phyloP scores from a whole-genome alignment of 2,329 filamentous ascomycete genomes.

The Pseudogymnoascus sp. region DNA sequence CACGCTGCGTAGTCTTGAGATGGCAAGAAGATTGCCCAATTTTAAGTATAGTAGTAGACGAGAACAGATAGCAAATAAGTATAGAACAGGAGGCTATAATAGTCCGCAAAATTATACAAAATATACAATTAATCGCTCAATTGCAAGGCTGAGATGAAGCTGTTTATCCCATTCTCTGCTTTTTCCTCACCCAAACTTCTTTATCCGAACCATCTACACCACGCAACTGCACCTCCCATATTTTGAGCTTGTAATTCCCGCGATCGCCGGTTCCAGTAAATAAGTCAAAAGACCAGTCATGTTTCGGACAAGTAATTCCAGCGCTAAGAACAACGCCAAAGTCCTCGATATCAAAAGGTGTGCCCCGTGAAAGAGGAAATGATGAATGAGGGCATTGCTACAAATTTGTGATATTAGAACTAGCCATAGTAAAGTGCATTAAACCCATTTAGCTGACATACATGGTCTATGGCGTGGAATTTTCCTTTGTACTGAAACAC shows the following conservation, averaged over 20 bases:
- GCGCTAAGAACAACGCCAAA: conserved; percentile 59
- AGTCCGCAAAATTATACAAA: no score
- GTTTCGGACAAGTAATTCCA: conserved; percentile 61
- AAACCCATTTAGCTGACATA: conserved; percentile 34
- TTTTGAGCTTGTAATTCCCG: conserved; percentile 52
- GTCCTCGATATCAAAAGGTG: conserved; percentile 65
- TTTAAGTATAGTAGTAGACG: no score
- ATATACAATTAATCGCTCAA: not conserved
- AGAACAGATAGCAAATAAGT: no score
- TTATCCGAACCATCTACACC: conserved; percentile 13
- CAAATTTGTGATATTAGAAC: conserved; percentile 6
- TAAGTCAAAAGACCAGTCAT: conserved; percentile 66
- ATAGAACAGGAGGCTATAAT: no score
- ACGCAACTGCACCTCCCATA: conserved; percentile 59
- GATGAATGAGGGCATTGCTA: conserved; percentile 63
- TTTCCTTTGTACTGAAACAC: conserved; percentile 58
- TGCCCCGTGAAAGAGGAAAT: conserved; percentile 58
- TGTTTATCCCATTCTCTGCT: conserved; percentile 22
- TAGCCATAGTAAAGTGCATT: not conserved
- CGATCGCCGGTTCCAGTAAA: conserved; percentile 57
- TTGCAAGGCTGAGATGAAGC: not conserved
- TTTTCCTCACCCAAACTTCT: conserved; percentile 22
- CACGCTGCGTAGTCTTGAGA: no score
- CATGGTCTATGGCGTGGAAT: conserved; percentile 64
- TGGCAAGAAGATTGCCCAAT: no score